Evolutionary conservation across 2,329 filamentous ascomycete genomes (phyloP), one percentile per base, ranked within the genome.

Genomic region (Dichotomopilus funicola): DNA sequence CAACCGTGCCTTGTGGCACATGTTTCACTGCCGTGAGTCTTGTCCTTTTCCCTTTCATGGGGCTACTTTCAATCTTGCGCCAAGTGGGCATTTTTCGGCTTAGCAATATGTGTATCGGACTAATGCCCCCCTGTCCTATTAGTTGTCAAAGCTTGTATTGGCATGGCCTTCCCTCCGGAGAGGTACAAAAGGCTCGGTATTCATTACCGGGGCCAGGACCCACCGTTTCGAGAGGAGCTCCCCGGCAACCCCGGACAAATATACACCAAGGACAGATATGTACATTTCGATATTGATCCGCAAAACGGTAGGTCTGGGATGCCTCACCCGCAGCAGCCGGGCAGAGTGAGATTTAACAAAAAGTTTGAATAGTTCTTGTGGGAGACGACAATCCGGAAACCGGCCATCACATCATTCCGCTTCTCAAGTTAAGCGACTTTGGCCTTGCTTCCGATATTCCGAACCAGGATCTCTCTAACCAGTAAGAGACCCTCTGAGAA

Each of bases 251-350:
- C 27, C 11, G 27, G 5, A 3, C 12, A 10, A 10, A 45, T 31
- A 3, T n/a, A 34, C 19, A 27, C 19, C 19, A 49, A 41, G 27
- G 5, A 34, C 7, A 13, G 6, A 12, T 33, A 51, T 12, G 11
- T 55, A n/a, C 53, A 55, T 38, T 51, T 51, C 5, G 53, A 55
- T 43, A 47, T 55, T 13, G 53, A 51, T n/a, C 53, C 53, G 5
- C 3, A 7, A 3, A 55, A 51, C 43, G n/a, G 53, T 55, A 48
- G 36, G 48, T 33, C 12, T 27, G 10, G 1, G 19, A 27, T 27
- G 19, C 19, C 19, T 27, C 19, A 27, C 19, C 3, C 19, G 3
- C 3, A 27, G 19, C 19, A 3, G 19, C 19, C 19, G 19, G 3
- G 2, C 19, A 27, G 19, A 3, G 19, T 27, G 19, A 27, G 19